Conservation (phyloP, 345 rosid genomes). For the Eutrema heterophyllum region DNA sequence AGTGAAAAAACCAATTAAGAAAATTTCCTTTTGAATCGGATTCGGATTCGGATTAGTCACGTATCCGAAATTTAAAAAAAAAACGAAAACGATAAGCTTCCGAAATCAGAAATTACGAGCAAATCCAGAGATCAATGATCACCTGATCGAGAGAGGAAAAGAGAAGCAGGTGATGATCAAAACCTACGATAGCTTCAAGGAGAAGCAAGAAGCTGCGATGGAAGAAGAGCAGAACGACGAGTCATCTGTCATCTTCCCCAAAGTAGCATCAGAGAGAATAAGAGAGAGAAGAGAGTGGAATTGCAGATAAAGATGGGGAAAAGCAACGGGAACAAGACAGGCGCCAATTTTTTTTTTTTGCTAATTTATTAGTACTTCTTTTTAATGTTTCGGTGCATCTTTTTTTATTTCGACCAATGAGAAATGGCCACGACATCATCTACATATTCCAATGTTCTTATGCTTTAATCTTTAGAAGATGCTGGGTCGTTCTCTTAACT, state of each 20-base stretch:
- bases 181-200: background rate
- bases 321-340: constrained; percentile 34
- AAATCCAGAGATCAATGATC: background rate
- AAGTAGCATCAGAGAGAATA: background rate
- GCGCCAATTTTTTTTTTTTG: constrained; percentile 22
- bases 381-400: background rate
- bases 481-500: constrained; percentile 8
- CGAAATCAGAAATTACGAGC: background rate
- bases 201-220: background rate
- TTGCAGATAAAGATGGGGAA: constrained; percentile 18
- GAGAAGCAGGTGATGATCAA: background rate
- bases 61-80: background rate
- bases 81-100: background rate
- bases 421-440: constrained; percentile 5
- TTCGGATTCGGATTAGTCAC: background rate
- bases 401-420: constrained; percentile 1
- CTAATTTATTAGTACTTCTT: background rate
- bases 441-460: constrained; percentile 17
- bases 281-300: background rate
- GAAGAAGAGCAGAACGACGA: background rate
- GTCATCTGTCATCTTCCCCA: background rate
- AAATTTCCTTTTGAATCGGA: background rate
- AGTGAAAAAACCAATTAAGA: background rate
- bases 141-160: background rate
- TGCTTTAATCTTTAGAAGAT: constrained; percentile 20